Evolutionary conservation across 179 eudicot species (phyloP).

Genomic region (Silene noctiflora): DNA sequence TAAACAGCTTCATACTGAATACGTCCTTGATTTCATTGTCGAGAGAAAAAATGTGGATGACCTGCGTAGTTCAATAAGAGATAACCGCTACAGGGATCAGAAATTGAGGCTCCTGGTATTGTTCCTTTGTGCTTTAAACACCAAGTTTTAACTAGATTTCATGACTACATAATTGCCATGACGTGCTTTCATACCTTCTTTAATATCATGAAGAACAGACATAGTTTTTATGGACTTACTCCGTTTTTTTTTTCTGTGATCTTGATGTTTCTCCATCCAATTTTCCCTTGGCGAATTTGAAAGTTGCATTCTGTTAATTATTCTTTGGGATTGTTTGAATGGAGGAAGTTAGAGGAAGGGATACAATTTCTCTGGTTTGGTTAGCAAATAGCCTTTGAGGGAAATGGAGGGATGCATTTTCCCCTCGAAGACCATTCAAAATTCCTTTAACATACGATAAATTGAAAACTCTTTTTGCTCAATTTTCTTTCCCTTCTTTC

Average conservation of each 20-base stretch:
- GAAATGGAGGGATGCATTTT: background rate
- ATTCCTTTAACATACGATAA: background rate
- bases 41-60: slow-evolving; percentile 93
- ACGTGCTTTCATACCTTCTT: background rate
- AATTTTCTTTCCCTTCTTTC: too few species aligned
- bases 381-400: background rate
- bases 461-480: too few species aligned
- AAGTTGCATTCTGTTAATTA: background rate
- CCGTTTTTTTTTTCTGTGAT: background rate
- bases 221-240: background rate
- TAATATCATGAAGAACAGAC: background rate
- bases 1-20: slow-evolving; percentile 54
- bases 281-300: slow-evolving; percentile 6
- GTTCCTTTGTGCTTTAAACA: background rate
- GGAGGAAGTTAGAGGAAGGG: background rate
- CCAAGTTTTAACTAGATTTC: background rate
- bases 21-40: slow-evolving; percentile 88
- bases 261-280: background rate
- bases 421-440: background rate
- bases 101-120: slow-evolving; percentile 84
- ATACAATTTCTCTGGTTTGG: background rate
- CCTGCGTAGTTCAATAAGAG: slow-evolving; percentile 74
- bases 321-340: background rate
- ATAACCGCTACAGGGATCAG: slow-evolving; percentile 87
- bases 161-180: background rate